Base-by-base conservation (phyloP, 148 eudicot genomes). In the Cornus controversa region DNA sequence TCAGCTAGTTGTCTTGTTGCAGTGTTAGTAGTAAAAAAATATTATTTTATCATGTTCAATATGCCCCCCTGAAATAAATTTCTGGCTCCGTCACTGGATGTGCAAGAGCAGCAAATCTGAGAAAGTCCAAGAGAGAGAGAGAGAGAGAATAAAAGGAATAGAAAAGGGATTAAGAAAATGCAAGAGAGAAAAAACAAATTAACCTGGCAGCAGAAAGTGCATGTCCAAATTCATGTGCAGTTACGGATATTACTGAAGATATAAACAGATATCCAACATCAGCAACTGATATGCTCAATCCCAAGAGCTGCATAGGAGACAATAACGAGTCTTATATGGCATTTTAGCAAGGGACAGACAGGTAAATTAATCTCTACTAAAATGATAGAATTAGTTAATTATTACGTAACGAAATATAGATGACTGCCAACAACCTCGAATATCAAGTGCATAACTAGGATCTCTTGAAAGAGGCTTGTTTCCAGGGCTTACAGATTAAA, bases 141-240 rank as follows among this genome's bases (percentile, higher is more conserved):
- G n/a, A n/a, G n/a, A n/a, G 25, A 76, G 31, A 40, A 8, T 40
- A 58, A 34, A 60, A 31, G 72, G 27, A 0, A 70, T 26, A 71
- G 63, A 54, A 45, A 45, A n/a, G n/a, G n/a, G n/a, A n/a, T n/a
- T n/a, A n/a, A n/a, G n/a, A n/a, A n/a, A n/a, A n/a, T n/a, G n/a
- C n/a, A n/a, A n/a, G 23, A 47, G 25, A 70, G 26, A 50, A 26
- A 79, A 24, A 50, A 62, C 66, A 78, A 72, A 74, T 80, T 88
- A 84, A 96, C 99, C 99, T 91, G 71, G 99, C 92, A 77, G 99
- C 99, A 80, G 99, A 93, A 84, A 87, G 81, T 69, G 98, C 99
- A 81, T 95, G 99, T 72, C 97, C 99, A 80, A 93, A 79, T 81
- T 96, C 99, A 90, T 96, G 99, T 67, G 82, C 86, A 69, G 79